phyloP scores from a whole-genome alignment of 2,329 filamentous ascomycete species.

The Fusarium sp. region DNA sequence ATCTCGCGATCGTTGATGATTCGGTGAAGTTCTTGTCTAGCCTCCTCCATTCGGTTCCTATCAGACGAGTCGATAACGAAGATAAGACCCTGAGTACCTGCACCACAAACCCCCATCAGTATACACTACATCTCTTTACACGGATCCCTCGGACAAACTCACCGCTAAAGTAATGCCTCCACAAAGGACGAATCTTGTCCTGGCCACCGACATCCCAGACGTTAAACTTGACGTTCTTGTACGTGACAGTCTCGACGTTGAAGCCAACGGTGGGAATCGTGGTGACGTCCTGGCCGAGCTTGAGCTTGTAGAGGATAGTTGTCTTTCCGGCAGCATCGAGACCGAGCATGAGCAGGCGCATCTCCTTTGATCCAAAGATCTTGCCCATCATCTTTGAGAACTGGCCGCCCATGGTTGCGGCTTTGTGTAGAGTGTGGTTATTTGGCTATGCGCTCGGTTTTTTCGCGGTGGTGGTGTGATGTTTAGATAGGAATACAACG shows the following conservation, averaged over 20 bases:
- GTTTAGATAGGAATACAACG: slow-evolving; percentile 9
- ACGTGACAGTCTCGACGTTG: slow-evolving; percentile 98
- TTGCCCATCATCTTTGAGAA: slow-evolving; percentile 97
- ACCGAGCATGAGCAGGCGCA: slow-evolving; percentile 97
- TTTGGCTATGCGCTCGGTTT: neutral
- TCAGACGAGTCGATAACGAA: slow-evolving; percentile 99
- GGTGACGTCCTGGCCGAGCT: slow-evolving; percentile 97
- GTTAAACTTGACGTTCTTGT: slow-evolving; percentile 99
- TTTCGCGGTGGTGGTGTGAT: neutral
- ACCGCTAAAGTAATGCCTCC: slow-evolving; percentile 97
- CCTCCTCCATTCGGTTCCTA: slow-evolving; percentile 90
- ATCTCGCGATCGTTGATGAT: slow-evolving; percentile 99
- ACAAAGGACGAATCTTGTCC: slow-evolving; percentile 97
- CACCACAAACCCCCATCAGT: slow-evolving; percentile 7
- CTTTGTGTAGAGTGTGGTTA: slow-evolving; percentile 8
- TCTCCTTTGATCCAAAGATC: slow-evolving; percentile 99
- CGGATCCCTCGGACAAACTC: slow-evolving; percentile 44
- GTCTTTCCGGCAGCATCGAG: slow-evolving; percentile 99
- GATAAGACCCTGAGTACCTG: slow-evolving; percentile 95
- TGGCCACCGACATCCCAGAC: slow-evolving; percentile 99
- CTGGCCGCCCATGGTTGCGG: slow-evolving; percentile 83
- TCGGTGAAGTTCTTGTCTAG: slow-evolving; percentile 90
- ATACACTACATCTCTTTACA: neutral
- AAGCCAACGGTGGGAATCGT: slow-evolving; percentile 99
- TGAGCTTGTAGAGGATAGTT: slow-evolving; percentile 98